Conservation (phyloP, 371 early-diverging fungal species). For the Entomophthora muscae region DNA sequence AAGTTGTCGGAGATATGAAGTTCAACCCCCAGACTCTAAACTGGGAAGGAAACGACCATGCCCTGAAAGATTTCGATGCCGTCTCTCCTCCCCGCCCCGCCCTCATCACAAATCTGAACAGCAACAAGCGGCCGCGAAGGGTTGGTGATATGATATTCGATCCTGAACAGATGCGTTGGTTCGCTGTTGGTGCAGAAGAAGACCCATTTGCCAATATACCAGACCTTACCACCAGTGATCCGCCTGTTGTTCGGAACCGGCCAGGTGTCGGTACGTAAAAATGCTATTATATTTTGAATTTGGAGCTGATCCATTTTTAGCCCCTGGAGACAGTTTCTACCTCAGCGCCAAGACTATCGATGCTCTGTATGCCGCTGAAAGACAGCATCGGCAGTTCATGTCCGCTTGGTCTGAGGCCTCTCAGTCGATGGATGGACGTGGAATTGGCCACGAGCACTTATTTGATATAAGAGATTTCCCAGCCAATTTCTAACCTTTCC, state of each 20-base stretch:
- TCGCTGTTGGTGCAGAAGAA: not conserved
- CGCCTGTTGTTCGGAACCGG: not conserved
- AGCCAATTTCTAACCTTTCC: not conserved
- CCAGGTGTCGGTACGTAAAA: not conserved
- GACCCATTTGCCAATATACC: constrained; percentile 8
- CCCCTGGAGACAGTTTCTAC: constrained; percentile 6
- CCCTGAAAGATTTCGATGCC: constrained; percentile 7
- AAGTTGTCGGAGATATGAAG: constrained; percentile 7
- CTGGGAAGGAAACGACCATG: constrained; percentile 8
- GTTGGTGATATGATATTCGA: constrained; percentile 9
- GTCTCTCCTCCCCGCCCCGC: constrained; percentile 7
- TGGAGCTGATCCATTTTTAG: too few relatives aligned
- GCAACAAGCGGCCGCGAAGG: constrained; percentile 5
- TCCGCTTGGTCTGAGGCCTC: not conserved
- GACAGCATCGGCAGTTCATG: constrained; percentile 8
- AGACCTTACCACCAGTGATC: not conserved
- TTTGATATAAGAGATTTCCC: constrained; percentile 4
- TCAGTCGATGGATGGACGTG: not conserved
- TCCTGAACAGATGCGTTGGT: constrained; percentile 8
- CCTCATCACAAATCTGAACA: constrained; percentile 9
- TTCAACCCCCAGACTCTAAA: constrained; percentile 3
- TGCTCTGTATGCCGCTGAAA: constrained; percentile 3
- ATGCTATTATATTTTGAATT: too few relatives aligned
- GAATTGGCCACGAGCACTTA: constrained; percentile 1
- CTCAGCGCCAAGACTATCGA: constrained; percentile 5